Evolutionary conservation across 2,329 filamentous ascomycete genomes (phyloP), one percentile per base, ranked within the genome.

Genomic region (Thelonectria olida): DNA sequence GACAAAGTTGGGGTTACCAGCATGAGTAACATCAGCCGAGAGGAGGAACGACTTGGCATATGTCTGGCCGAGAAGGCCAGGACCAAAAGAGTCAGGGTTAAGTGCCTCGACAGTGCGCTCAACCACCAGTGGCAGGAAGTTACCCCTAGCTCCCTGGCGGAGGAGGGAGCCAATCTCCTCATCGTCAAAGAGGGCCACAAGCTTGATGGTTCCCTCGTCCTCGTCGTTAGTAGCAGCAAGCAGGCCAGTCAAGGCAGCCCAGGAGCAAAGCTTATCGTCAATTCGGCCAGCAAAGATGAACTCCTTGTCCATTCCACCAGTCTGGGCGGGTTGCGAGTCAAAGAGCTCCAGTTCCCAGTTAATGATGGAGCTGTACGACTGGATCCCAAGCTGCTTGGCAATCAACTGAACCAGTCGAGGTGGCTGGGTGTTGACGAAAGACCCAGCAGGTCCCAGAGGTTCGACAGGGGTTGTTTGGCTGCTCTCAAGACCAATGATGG

Each of bases 261-360:
- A 98, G 28, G 92, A 96, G 84, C 96, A 98, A 47, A 99, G 89
- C 82, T 97, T 98, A 81, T 99, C 96, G 75, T 99, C 96, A 68
- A 98, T 96, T 54, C 96, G 91, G 60, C 95, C 94, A 8, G 92
- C 95, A 67, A 95, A 97, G 78, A 99, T 97, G 76, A 99, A 90
- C 71, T 98, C 95, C 75, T 91, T 92, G 71, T 97, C 92, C 58
- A 99, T 78, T 12, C 96, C 96, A 67, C 92, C 90, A 17, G 93
- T 85, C 39, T 90, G 88, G 1, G 94, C 94, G 8, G 94, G 92
- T 75, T 97, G 93, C 4, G 88, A 87, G 78, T 98, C 96, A 74
- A 91, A 99, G 28, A 99, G 89, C 80, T 99, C 96, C 36, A 98
- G 87, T 75, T 99, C 96, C 96, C 96, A 99, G 81, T 96, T 96